phyloP scores from a whole-genome alignment of 371 early-diverging fungal genomes.

The Batkoa obscura region DNA sequence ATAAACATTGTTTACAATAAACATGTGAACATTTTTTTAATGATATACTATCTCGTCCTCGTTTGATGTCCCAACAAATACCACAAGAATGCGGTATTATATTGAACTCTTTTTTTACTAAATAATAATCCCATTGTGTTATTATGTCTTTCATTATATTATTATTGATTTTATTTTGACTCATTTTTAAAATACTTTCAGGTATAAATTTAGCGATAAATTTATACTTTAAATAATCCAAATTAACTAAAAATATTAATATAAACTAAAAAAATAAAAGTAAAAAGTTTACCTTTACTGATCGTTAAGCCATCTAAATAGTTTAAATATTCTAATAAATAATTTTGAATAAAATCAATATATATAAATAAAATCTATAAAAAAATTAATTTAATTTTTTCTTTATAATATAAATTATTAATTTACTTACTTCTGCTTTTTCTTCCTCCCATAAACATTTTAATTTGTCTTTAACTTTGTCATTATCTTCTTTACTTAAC shows the following conservation, averaged over 20 bases:
- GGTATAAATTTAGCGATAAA: too few species aligned
- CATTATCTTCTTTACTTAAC: too few species aligned
- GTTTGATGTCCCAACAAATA: slow-evolving; percentile 11
- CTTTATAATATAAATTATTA: background rate
- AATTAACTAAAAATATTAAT: too few species aligned
- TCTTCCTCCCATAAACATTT: slow-evolving; percentile 9
- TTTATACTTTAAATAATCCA: too few species aligned
- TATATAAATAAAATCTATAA: slow-evolving; percentile 9
- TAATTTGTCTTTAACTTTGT: background rate
- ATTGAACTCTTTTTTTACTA: slow-evolving; percentile 3
- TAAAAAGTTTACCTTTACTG: too few species aligned
- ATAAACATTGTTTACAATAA: slow-evolving; percentile 9
- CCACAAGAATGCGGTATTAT: slow-evolving; percentile 8
- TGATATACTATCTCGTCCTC: slow-evolving; percentile 5
- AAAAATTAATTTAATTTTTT: background rate
- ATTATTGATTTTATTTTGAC: too few species aligned
- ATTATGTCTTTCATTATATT: too few species aligned
- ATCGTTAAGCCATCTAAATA: background rate
- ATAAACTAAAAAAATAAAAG: too few species aligned
- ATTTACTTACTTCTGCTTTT: slow-evolving; percentile 8
- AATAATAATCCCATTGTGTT: too few species aligned
- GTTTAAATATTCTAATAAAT: slow-evolving; percentile 6
- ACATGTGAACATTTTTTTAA: slow-evolving; percentile 9
- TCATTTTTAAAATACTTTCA: too few species aligned
- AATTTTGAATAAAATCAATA: slow-evolving; percentile 10